A percentile compares a stretch with the other conserved stretches of the same genome.
These are phyloP conservation scores for Botryosphaeria agaves DNA, from an alignment of 2,329 filamentous ascomycete species.

Conservation along the genomic window DNA sequence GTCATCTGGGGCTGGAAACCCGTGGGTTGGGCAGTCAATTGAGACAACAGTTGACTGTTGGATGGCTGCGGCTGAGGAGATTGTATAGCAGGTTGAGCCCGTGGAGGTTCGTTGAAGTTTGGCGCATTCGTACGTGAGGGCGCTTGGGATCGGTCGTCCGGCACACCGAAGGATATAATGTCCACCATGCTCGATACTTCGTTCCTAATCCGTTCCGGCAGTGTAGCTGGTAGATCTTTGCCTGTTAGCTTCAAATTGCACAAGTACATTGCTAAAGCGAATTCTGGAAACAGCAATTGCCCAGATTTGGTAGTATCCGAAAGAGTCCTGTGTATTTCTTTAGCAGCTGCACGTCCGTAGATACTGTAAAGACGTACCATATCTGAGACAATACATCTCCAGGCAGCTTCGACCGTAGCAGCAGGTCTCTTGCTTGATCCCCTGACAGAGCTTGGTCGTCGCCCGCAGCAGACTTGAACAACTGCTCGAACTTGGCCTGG, in stretches of 20 bases:
- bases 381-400: slow-evolving; percentile 83
- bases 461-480: slow-evolving; percentile 91
- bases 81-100: slow-evolving; percentile 32
- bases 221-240: slow-evolving; percentile 53
- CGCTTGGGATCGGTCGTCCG: slow-evolving; percentile 45
- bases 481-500: slow-evolving; percentile 89
- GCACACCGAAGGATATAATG: slow-evolving; percentile 89
- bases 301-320: slow-evolving; percentile 93
- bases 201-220: slow-evolving; percentile 82
- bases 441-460: slow-evolving; percentile 71
- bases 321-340: slow-evolving; percentile 48
- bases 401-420: slow-evolving; percentile 74
- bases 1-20: slow-evolving; percentile 40
- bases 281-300: slow-evolving; percentile 92
- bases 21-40: slow-evolving; percentile 35
- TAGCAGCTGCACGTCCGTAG: slow-evolving; percentile 5
- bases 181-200: slow-evolving; percentile 99
- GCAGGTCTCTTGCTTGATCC: slow-evolving; percentile 78
- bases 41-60: slow-evolving; percentile 42
- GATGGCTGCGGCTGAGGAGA: slow-evolving; percentile 47
- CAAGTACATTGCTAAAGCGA: slow-evolving; percentile 94
- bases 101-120: slow-evolving; percentile 43
- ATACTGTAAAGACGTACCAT: slow-evolving; percentile 41
- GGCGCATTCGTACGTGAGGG: slow-evolving; percentile 48
- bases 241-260: slow-evolving; percentile 88